Percentiles rank a stretch among this genome's conserved stretches.
phyloP scores from a whole-genome alignment of 306 rosid genomes.

The Sesbania bispinosa region DNA sequence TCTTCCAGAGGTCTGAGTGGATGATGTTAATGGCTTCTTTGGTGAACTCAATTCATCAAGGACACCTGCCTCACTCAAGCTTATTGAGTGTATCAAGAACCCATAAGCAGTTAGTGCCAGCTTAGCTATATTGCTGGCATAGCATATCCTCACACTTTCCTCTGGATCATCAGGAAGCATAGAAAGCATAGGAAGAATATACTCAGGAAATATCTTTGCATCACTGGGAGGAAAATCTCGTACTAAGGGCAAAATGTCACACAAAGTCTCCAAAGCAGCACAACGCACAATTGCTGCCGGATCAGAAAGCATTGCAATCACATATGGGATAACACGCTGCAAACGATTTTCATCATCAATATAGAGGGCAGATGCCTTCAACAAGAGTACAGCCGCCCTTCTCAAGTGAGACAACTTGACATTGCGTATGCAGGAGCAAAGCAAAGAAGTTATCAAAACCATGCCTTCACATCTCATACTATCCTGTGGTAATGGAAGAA shows the following conservation, averaged over 20 bases:
- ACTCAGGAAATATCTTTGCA: conserved; percentile 93
- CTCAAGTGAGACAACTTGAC: conserved; percentile 89
- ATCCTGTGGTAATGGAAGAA: conserved; percentile 72
- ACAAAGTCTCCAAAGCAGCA: conserved; percentile 90
- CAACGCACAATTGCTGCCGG: conserved; percentile 94
- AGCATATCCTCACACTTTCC: conserved; percentile 97
- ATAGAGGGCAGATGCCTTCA: conserved; percentile 84
- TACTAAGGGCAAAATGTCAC: conserved; percentile 87
- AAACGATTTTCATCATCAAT: conserved; percentile 91
- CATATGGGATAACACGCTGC: conserved; percentile 93
- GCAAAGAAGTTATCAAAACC: conserved; percentile 91
- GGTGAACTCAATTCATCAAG: conserved; percentile 73
- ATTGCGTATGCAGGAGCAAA: conserved; percentile 93
- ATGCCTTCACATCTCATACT: conserved; percentile 92
- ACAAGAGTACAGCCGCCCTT: conserved; percentile 82
- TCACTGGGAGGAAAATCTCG: conserved; percentile 98
- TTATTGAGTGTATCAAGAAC: conserved; percentile 81
- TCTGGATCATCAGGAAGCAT: conserved; percentile 99
- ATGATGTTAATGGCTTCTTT: conserved; percentile 51
- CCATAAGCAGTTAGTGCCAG: conserved; percentile 92
- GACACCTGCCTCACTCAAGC: conserved; percentile 96
- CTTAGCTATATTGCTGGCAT: conserved; percentile 92
- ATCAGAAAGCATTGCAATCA: conserved; percentile 90
- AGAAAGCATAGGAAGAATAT: conserved; percentile 96
- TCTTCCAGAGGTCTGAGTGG: conserved; percentile 64